Percentiles rank a stretch among this genome's conserved stretches.
Evolutionary conservation across 306 rosid genomes (phyloP).

Genomic region (Crotalaria pallida): DNA sequence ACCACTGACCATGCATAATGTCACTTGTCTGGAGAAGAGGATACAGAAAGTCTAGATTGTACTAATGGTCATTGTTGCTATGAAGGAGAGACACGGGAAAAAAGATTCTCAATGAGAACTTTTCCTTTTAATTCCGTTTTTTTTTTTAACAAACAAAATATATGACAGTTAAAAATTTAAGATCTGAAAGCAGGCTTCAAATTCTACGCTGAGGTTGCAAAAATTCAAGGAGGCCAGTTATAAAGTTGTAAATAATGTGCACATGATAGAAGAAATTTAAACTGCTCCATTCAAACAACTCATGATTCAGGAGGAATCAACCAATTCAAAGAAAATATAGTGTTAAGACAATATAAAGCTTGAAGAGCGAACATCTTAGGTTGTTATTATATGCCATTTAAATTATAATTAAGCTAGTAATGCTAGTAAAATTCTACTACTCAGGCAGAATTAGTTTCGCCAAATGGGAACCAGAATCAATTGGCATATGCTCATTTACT

Average conservation of each 20-base stretch:
- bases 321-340: not conserved
- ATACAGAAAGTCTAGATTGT: conserved; percentile 11
- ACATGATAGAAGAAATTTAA: not conserved
- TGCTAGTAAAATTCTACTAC: not conserved
- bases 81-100: not conserved
- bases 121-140: too few species aligned
- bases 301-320: conserved; percentile 12
- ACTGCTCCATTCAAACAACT: not conserved
- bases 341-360: conserved; percentile 1
- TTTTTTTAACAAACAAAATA: not conserved
- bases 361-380: conserved; percentile 7
- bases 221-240: not conserved
- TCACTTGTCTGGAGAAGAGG: not conserved
- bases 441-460: not conserved
- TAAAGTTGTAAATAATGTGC: not conserved
- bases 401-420: not conserved
- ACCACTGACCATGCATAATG: not conserved
- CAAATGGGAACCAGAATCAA: conserved; percentile 10
- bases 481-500: conserved; percentile 9
- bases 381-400: not conserved
- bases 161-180: not conserved
- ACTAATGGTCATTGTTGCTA: not conserved
- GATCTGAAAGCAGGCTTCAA: not conserved
- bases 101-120: not conserved
- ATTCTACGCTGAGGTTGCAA: not conserved